Percentiles rank a stretch among this genome's conserved stretches.
phyloP scores from a whole-genome alignment of 2,329 filamentous ascomycete genomes.

The Diplodia seriata region DNA sequence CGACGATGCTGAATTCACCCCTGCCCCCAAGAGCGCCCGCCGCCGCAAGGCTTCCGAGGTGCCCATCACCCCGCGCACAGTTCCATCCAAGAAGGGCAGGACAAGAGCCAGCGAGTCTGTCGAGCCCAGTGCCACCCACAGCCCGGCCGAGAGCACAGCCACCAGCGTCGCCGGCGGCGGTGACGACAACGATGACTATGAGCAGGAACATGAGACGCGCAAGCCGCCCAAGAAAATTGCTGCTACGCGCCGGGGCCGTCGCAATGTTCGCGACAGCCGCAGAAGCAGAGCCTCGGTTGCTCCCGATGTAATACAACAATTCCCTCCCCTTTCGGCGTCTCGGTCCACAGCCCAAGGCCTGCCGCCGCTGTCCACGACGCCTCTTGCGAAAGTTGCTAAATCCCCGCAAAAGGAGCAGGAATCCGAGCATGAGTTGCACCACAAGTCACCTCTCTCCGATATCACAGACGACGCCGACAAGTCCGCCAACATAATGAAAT shows the following conservation, averaged over 20 bases:
- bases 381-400: slow-evolving; percentile 10
- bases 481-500: slow-evolving; percentile 25
- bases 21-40: slow-evolving; percentile 57
- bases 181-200: neutral
- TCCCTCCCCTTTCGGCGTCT: slow-evolving; percentile 4
- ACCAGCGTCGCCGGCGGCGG: slow-evolving; percentile 8
- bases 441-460: slow-evolving; percentile 28
- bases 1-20: slow-evolving; percentile 81
- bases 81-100: slow-evolving; percentile 49
- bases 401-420: slow-evolving; percentile 9
- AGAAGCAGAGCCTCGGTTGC: slow-evolving; percentile 29
- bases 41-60: slow-evolving; percentile 55
- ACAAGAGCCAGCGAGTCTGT: slow-evolving; percentile 58
- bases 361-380: neutral
- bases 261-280: slow-evolving; percentile 32
- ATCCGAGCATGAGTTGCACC: slow-evolving; percentile 23
- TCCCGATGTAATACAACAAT: slow-evolving; percentile 28
- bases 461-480: slow-evolving; percentile 26
- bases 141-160: slow-evolving; percentile 49
- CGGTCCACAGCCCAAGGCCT: neutral
- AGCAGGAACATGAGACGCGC: neutral
- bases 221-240: slow-evolving; percentile 25
- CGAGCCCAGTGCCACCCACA: slow-evolving; percentile 68
- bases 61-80: slow-evolving; percentile 55
- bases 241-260: slow-evolving; percentile 22